phyloP scores from a whole-genome alignment of 805 yeast species.

The Wickerhamomyces queroliae region DNA sequence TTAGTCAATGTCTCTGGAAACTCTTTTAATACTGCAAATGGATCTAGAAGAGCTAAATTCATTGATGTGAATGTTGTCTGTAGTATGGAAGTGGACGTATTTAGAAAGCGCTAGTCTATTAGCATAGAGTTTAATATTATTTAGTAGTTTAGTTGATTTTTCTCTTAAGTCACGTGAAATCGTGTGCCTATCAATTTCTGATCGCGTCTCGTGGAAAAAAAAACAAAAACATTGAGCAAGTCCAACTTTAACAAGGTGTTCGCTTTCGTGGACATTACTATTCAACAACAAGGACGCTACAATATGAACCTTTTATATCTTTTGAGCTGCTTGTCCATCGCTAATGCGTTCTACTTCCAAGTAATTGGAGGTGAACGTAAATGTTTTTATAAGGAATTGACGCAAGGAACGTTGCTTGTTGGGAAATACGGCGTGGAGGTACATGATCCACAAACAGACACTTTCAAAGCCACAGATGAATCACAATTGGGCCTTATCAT shows the following conservation, averaged over 20 bases:
- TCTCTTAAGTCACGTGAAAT: too few species aligned
- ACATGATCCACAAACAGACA: constrained; percentile 29
- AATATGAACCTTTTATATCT: constrained; percentile 12
- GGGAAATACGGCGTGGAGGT: constrained; percentile 46
- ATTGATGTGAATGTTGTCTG: constrained; percentile 27
- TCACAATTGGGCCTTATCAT: constrained; percentile 33
- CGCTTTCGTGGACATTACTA: constrained; percentile 5
- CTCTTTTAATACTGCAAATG: constrained; percentile 86
- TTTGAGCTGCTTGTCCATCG: constrained; percentile 19
- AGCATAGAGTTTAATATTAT: too few species aligned
- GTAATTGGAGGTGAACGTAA: constrained; percentile 43
- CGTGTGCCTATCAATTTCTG: too few species aligned
- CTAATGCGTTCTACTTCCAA: constrained; percentile 42
- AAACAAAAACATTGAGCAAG: too few species aligned
- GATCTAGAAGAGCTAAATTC: constrained; percentile 84
- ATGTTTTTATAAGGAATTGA: constrained; percentile 53
- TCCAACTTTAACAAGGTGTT: too few species aligned
- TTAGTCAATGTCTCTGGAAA: constrained; percentile 81
- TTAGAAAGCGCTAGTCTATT: neutral
- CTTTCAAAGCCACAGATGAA: constrained; percentile 28
- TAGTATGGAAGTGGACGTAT: neutral
- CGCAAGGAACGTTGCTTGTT: constrained; percentile 41
- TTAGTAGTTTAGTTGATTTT: neutral
- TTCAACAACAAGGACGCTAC: neutral
- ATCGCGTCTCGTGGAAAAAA: too few species aligned